Evolutionary conservation across 495 filamentous ascomycete species (phyloP), one percentile per base, ranked within the genome.

Genomic region (Neurospora tetraspora): DNA sequence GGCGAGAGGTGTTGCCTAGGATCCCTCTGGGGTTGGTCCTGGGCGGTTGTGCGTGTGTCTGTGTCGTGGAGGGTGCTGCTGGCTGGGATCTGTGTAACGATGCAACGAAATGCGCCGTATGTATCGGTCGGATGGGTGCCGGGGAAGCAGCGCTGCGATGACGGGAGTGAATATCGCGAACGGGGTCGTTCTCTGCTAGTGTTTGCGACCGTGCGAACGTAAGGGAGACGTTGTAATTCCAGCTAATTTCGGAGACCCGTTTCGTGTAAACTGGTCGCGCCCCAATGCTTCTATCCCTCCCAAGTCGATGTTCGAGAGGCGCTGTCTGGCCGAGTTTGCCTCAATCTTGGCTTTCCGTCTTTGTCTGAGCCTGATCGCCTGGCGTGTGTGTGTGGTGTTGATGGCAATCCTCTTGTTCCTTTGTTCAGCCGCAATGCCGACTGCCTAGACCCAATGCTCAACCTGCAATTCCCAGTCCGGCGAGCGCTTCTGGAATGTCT

Each of bases 1-100:
- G 47, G 47, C 47, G 47, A 27, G 47, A 59, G 47, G 47, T 73
- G 59, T 69, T 74, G 68, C 59, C 45, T 45, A 74, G 70, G 40
- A 71, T 71, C 40, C 71, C 27, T 73, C 59, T 75, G 74, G 73
- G 75, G 73, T 76, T 74, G 70, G 70, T 74, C 68, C 71, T 78
- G 77, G 53, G 53, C 53, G 14, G 53, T 65, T 65, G 12, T 65
- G 53, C 53, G 27, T 16, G 53, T 34, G 53, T 36, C 27, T 61
- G 53, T 36, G 34, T 61, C 53, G 53, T 34, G 53, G 27, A 61
- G 27, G 53, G 27, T 34, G 23, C 7, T 61, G 53, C 53, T 61
- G 23, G 53, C 23, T 61, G 23, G 53, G 69, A 79, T 78, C 79
- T 77, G 77, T 80, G 79, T 79, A 78, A 80, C 79, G 68, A 69